A percentile compares a stretch with the other conserved stretches of the same genome.
Conservation (phyloP, 805 yeast genomes). For the Barnettozyma siamensis region DNA sequence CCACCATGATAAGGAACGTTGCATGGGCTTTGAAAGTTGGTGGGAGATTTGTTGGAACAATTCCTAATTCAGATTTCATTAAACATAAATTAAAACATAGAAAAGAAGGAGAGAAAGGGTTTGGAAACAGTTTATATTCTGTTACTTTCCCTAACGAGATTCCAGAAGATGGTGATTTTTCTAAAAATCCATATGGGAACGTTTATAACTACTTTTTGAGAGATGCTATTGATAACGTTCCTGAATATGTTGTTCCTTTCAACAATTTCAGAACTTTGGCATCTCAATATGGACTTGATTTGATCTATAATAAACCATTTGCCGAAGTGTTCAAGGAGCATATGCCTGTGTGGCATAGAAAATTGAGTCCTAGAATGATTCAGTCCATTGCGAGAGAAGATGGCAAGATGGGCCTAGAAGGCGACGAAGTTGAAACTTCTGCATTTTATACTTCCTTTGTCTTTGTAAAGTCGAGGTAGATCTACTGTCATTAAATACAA, state of each 20-base stretch:
- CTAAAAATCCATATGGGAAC: slow-evolving; percentile 70
- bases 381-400: slow-evolving; percentile 68
- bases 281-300: slow-evolving; percentile 70
- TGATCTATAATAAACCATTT: slow-evolving; percentile 71
- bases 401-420: slow-evolving; percentile 82
- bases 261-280: slow-evolving; percentile 80
- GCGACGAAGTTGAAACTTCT: slow-evolving; percentile 81
- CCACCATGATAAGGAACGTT: slow-evolving; percentile 67
- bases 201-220: slow-evolving; percentile 72
- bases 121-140: slow-evolving; percentile 83
- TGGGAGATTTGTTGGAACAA: slow-evolving; percentile 88
- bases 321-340: slow-evolving; percentile 77
- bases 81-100: slow-evolving; percentile 52
- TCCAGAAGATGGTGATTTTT: slow-evolving; percentile 68
- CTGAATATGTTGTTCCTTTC: slow-evolving; percentile 95
- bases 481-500: too few species aligned
- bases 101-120: slow-evolving; percentile 50
- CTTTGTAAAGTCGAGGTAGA: slow-evolving; percentile 49
- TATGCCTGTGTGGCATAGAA: slow-evolving; percentile 58
- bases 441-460: slow-evolving; percentile 84
- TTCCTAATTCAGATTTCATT: slow-evolving; percentile 86
- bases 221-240: slow-evolving; percentile 95
- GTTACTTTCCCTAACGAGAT: slow-evolving; percentile 77
- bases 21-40: slow-evolving; percentile 71
- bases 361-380: slow-evolving; percentile 52